These are phyloP conservation scores for Paramarasmius palmivorus DNA, from an alignment of 1,284 basidiomycete genomes.

Conservation along the genomic window DNA sequence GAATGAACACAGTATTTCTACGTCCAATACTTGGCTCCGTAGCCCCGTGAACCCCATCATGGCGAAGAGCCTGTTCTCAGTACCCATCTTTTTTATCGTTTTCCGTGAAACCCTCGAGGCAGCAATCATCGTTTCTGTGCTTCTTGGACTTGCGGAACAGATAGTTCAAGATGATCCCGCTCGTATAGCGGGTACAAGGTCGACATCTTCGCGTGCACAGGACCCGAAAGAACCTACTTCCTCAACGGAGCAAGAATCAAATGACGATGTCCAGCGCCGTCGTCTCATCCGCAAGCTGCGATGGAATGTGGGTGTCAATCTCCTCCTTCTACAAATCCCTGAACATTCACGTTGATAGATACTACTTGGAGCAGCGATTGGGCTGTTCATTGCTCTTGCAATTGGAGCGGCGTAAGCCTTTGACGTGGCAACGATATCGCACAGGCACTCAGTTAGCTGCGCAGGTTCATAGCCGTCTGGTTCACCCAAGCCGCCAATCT, in stretches of 20 bases:
- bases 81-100: slow-evolving; percentile 87
- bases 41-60: slow-evolving; percentile 30
- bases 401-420: slow-evolving; percentile 66
- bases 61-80: slow-evolving; percentile 69
- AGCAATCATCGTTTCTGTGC: slow-evolving; percentile 85
- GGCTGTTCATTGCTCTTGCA: slow-evolving; percentile 75
- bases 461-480: slow-evolving; percentile 75
- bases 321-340: no score
- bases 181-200: slow-evolving; percentile 18
- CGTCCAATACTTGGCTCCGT: no score
- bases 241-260: neutral
- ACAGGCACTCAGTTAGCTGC: slow-evolving; percentile 1
- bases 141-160: slow-evolving; percentile 84
- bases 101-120: slow-evolving; percentile 91
- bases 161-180: slow-evolving; percentile 48
- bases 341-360: no score
- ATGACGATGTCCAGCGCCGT: slow-evolving; percentile 32
- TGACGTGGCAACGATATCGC: neutral
- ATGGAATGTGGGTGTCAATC: slow-evolving; percentile 59
- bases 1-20: no score
- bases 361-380: slow-evolving; percentile 73
- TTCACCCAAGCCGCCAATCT: slow-evolving; percentile 76
- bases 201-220: slow-evolving; percentile 16
- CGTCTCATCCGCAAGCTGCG: slow-evolving; percentile 62
- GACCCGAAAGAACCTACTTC: neutral